A percentile compares a stretch with the other conserved stretches of the same genome.
Conservation (phyloP, 2,329 filamentous ascomycete species). For the Stagonosporopsis rhizophila region DNA sequence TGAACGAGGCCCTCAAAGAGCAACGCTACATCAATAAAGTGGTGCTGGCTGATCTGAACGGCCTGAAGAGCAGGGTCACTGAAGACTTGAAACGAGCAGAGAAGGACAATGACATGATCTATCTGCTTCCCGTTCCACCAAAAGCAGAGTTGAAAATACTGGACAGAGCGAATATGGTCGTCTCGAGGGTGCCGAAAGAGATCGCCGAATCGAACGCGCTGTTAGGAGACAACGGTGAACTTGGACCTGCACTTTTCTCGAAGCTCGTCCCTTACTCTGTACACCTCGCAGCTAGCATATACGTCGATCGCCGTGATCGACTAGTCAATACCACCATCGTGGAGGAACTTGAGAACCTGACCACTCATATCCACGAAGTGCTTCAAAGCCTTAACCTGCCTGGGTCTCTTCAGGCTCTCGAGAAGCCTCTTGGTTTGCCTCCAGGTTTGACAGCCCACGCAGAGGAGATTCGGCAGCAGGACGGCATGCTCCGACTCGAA, state of each 20-base stretch:
- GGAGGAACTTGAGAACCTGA: conserved; percentile 81
- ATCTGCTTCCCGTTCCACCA: conserved; percentile 82
- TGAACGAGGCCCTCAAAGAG: conserved; percentile 86
- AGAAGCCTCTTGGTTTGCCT: conserved; percentile 91
- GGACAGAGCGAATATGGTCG: conserved; percentile 88
- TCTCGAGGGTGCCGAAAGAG: conserved; percentile 78
- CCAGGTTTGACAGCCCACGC: conserved; percentile 86
- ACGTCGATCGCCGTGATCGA: conserved; percentile 89
- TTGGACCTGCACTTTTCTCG: conserved; percentile 85
- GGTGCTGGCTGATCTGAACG: conserved; percentile 82
- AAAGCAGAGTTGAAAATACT: conserved; percentile 87
- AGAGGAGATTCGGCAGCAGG: conserved; percentile 90
- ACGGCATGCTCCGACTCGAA: conserved; percentile 78
- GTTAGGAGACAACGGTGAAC: conserved; percentile 79
- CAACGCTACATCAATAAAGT: conserved; percentile 80
- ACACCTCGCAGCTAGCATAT: conserved; percentile 93
- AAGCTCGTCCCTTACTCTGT: conserved; percentile 95
- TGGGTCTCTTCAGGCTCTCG: conserved; percentile 89
- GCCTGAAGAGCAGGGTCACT: conserved; percentile 79
- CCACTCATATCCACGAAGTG: conserved; percentile 77
- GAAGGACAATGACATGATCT: conserved; percentile 96
- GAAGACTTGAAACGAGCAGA: conserved; percentile 92
- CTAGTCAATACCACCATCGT: conserved; percentile 88
- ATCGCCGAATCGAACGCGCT: conserved; percentile 80
- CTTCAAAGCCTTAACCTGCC: conserved; percentile 86